phyloP scores from a whole-genome alignment of 345 rosid species.

The Cardamine resedifolia region DNA sequence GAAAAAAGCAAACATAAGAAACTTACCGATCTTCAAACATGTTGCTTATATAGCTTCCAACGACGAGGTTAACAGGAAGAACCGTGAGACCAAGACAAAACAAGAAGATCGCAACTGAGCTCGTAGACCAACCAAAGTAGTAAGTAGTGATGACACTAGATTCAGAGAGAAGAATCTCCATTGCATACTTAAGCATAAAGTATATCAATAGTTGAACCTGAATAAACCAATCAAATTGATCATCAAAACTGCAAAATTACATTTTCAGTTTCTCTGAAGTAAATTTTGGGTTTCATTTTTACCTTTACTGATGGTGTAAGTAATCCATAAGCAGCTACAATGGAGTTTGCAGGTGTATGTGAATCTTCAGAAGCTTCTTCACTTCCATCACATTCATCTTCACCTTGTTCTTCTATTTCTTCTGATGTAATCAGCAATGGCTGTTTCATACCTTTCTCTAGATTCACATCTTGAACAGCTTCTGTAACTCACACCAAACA shows the following conservation, averaged over 20 bases:
- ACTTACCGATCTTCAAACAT: slow-evolving; percentile 94
- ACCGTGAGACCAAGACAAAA: slow-evolving; percentile 92
- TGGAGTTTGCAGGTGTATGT: slow-evolving; percentile 61
- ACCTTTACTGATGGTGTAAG: slow-evolving; percentile 98
- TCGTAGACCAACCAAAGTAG: slow-evolving; percentile 84
- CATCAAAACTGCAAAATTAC: background rate
- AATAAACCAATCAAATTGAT: slow-evolving; percentile 2
- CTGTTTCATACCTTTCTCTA: slow-evolving; percentile 71
- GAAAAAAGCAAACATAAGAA: background rate
- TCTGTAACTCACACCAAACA: slow-evolving; percentile 39
- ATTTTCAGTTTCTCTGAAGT: background rate
- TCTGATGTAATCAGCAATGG: slow-evolving; percentile 67
- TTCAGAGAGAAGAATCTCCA: slow-evolving; percentile 94
- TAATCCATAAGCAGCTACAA: slow-evolving; percentile 69
- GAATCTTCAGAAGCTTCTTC: slow-evolving; percentile 64
- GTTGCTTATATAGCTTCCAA: slow-evolving; percentile 94
- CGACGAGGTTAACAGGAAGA: slow-evolving; percentile 83
- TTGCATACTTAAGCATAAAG: slow-evolving; percentile 92
- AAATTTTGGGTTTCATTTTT: background rate
- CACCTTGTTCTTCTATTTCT: slow-evolving; percentile 51
- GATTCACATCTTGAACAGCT: slow-evolving; percentile 49
- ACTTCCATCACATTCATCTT: slow-evolving; percentile 59
- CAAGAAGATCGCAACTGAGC: slow-evolving; percentile 77
- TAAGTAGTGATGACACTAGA: slow-evolving; percentile 85
- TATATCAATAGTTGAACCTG: slow-evolving; percentile 95